phyloP scores from a whole-genome alignment of 805 yeast species.

The Saccharomycopsis sp. region DNA sequence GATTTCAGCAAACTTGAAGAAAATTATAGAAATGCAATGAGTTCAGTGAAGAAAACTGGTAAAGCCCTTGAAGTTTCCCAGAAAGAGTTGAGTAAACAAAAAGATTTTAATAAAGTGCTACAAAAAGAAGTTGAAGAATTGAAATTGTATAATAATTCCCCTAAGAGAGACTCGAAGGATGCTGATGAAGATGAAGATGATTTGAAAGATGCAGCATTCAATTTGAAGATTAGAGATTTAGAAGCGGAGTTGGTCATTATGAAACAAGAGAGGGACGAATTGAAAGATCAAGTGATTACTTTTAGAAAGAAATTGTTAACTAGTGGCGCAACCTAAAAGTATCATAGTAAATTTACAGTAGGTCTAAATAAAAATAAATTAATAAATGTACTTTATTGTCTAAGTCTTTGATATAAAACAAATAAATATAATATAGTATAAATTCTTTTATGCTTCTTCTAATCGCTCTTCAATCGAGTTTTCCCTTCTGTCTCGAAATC shows the following conservation, averaged over 20 bases:
- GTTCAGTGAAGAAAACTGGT: conserved; percentile 66
- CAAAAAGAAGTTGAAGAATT: conserved; percentile 64
- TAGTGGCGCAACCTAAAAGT: no score
- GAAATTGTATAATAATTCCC: conserved; percentile 34
- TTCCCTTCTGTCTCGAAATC: no score
- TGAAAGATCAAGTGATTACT: conserved; percentile 51
- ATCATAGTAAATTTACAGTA: no score
- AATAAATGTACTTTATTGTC: no score
- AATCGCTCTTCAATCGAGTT: no score
- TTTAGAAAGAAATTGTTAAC: conserved; percentile 49
- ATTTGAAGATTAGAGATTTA: conserved; percentile 69
- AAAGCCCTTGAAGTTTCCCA: conserved; percentile 70
- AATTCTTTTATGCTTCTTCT: no score
- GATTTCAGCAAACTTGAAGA: conserved; percentile 44
- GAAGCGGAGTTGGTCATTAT: conserved; percentile 78
- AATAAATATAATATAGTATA: no score
- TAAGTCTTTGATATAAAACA: no score
- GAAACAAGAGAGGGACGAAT: conserved; percentile 76
- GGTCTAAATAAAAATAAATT: no score
- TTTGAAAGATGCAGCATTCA: conserved; percentile 49
- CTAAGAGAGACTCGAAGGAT: conserved; percentile 25
- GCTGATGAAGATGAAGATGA: conserved; percentile 30
- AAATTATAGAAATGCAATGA: conserved; percentile 65
- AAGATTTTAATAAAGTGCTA: conserved; percentile 47
- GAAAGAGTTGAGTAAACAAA: conserved; percentile 58